Conservation (phyloP, 345 rosid species). For the Eucalyptus dawsonii region DNA sequence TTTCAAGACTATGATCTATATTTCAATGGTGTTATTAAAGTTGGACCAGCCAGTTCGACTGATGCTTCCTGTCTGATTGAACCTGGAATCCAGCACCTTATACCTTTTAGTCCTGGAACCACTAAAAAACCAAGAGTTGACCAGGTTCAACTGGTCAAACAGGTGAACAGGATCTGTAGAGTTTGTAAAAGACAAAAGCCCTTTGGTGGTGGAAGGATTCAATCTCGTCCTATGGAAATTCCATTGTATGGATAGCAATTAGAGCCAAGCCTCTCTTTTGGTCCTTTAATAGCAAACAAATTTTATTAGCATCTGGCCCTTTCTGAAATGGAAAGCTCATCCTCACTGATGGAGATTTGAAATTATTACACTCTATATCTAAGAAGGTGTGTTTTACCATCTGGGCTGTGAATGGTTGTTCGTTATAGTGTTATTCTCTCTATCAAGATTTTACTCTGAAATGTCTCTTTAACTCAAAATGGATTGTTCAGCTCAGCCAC, state of each 20-base stretch:
- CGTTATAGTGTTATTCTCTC: background rate
- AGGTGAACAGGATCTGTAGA: background rate
- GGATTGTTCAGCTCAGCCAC: background rate
- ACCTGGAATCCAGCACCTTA: background rate
- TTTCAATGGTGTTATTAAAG: background rate
- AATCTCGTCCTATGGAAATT: background rate
- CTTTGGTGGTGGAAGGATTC: background rate
- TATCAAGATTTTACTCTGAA: background rate
- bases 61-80: background rate
- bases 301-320: background rate
- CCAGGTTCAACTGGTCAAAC: background rate
- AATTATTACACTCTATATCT: background rate
- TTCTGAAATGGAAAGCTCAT: background rate
- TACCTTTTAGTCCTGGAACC: background rate
- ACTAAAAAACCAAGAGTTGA: background rate
- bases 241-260: background rate
- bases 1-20: background rate
- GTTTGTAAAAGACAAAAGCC: background rate
- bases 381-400: background rate
- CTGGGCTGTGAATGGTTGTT: background rate
- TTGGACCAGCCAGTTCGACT: background rate
- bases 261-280: background rate
- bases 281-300: background rate
- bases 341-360: background rate
- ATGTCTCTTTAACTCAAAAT: background rate